These are phyloP conservation scores for Pulveroboletus ravenelii DNA, from an alignment of 768 basidiomycete species.

Conservation along the genomic window DNA sequence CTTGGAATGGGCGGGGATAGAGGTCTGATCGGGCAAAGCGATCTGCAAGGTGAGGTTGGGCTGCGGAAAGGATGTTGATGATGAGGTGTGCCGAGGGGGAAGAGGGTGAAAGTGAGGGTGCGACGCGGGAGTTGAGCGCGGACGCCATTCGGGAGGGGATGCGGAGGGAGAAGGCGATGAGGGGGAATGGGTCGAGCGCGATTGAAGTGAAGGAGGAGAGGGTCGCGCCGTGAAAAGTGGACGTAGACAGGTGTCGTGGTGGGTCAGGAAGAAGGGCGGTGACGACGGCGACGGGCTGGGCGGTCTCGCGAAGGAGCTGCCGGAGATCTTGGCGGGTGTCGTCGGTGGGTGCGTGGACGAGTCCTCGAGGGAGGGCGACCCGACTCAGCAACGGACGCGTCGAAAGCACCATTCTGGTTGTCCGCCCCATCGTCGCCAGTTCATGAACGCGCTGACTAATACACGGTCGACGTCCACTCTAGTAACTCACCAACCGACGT, in stretches of 20 bases:
- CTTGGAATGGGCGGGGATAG: slow-evolving; percentile 54
- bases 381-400: background rate
- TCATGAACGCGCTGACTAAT: too few species aligned
- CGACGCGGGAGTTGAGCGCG: slow-evolving; percentile 38
- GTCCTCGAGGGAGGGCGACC: background rate
- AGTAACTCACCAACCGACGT: too few species aligned
- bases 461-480: too few species aligned
- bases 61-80: slow-evolving; percentile 73
- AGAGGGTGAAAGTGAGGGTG: background rate
- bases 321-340: slow-evolving; percentile 36
- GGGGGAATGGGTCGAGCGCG: slow-evolving; percentile 81
- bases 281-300: slow-evolving; percentile 84
- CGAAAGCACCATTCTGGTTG: background rate
- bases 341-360: slow-evolving; percentile 7
- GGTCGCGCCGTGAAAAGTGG: slow-evolving; percentile 79
- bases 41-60: slow-evolving; percentile 57
- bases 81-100: slow-evolving; percentile 50
- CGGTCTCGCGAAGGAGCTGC: slow-evolving; percentile 64
- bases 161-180: slow-evolving; percentile 86
- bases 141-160: slow-evolving; percentile 85
- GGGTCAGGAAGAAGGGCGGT: slow-evolving; percentile 54
- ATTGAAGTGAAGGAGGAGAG: slow-evolving; percentile 92
- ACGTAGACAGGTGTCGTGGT: too few species aligned
- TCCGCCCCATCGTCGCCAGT: too few species aligned
- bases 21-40: slow-evolving; percentile 72